Base-by-base conservation (phyloP, 345 rosid genomes). In the Acer negundo region DNA sequence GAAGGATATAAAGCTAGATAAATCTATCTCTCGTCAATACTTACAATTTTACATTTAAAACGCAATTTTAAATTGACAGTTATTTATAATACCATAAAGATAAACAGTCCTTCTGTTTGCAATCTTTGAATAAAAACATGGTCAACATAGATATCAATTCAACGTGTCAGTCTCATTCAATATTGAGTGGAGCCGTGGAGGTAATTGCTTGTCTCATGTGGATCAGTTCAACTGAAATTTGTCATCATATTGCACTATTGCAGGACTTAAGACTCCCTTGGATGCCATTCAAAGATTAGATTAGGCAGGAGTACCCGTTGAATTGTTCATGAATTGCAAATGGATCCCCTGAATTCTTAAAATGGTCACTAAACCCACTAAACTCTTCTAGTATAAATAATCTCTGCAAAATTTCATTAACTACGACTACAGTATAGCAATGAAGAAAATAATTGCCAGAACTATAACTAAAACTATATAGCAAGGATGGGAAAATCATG, bases 401-500 rank as follows among this genome's bases (percentile, higher is more conserved):
- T 23, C 28, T 31, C 13, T 3, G 6, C 28, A 40, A 67, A 10
- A 42, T 2, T 38, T 67, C 26, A 19, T 9, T 67, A 67, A 5
- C 72, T 22, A 12, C 13, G 56, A 44, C 55, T 20, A 46, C 10
- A 9, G 16, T n/a, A 20, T 68, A 22, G 19, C 58, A 53, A 53
- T 53, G n/a, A 16, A 13, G 31, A 28, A 15, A 15, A 26, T 63
- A 9, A 20, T 53, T 15, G 58, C 58, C 2, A 53, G 28, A 64
- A 35, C 16, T 28, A 64, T 40, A 55, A 20, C 23, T 56, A 16
- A 53, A 16, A 53, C 58, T 53, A 53, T 53, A 62, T 61, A 74
- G 49, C 47, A 64, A 22, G 40, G 76, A 20, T 38, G 42, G 24
- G 23, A 75, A 66, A 55, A 51, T 46, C 42, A 64, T 56, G 62